Percentiles rank a stretch among this genome's conserved stretches.
Conservation (phyloP, 2,329 filamentous ascomycete species). For the Cladosporium sp. region DNA sequence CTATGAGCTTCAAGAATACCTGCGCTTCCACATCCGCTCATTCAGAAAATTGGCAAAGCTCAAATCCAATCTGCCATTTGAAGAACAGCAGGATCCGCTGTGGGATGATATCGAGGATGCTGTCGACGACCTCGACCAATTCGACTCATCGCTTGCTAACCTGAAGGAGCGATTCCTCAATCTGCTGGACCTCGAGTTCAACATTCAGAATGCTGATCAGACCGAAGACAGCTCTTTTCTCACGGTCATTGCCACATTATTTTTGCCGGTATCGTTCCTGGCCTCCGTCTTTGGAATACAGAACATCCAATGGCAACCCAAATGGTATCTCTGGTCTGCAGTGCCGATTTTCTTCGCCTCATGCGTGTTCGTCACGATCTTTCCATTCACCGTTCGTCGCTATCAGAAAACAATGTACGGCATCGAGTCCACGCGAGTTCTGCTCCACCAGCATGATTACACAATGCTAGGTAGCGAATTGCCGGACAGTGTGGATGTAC, state of each 20-base stretch:
- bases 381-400: conserved; percentile 25
- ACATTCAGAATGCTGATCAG: conserved; percentile 34
- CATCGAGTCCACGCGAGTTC: conserved; percentile 21
- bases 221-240: conserved; percentile 33
- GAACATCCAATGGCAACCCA: conserved; percentile 28
- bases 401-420: conserved; percentile 27
- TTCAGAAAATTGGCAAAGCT: conserved; percentile 34
- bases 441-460: conserved; percentile 27
- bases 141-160: conserved; percentile 30
- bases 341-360: conserved; percentile 30
- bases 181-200: conserved; percentile 37
- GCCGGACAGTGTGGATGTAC: conserved; percentile 26
- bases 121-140: conserved; percentile 34
- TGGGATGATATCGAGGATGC: conserved; percentile 35
- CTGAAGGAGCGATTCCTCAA: conserved; percentile 37
- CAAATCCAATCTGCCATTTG: conserved; percentile 25
- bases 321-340: conserved; percentile 32
- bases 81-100: conserved; percentile 30
- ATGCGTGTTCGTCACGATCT: conserved; percentile 25
- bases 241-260: conserved; percentile 32
- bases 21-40: conserved; percentile 32
- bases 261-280: conserved; percentile 33
- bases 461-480: conserved; percentile 34
- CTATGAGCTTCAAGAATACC: conserved; percentile 34
- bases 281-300: conserved; percentile 34